Evolutionary conservation across 441 rosid species (phyloP).

Genomic region (Iberis amara): DNA sequence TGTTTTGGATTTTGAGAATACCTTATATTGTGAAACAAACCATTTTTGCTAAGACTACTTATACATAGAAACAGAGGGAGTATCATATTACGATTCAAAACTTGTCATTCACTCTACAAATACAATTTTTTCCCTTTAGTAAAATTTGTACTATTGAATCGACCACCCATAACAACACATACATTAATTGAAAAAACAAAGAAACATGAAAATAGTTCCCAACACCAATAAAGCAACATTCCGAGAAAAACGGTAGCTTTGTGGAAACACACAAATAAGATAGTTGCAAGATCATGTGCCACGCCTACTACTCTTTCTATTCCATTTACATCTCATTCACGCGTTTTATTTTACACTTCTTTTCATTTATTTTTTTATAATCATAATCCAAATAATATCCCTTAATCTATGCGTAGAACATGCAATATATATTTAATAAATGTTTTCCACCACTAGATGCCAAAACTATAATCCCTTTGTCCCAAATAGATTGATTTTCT

Average conservation of each 20-base stretch:
- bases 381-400: slow-evolving; percentile 26
- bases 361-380: neutral
- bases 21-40: too few relatives aligned
- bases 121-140: too few relatives aligned
- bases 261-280: slow-evolving; percentile 31
- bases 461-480: too few relatives aligned
- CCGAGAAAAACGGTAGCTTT: slow-evolving; percentile 31
- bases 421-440: slow-evolving; percentile 14
- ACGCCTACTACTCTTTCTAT: slow-evolving; percentile 28
- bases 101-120: too few relatives aligned
- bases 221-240: slow-evolving; percentile 28
- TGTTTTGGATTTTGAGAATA: too few relatives aligned
- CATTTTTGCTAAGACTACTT: too few relatives aligned
- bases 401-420: slow-evolving; percentile 32
- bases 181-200: neutral
- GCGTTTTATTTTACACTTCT: slow-evolving; percentile 21
- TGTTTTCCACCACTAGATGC: slow-evolving; percentile 26
- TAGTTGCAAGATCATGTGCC: slow-evolving; percentile 35
- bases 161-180: too few relatives aligned
- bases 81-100: too few relatives aligned
- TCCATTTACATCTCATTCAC: slow-evolving; percentile 30
- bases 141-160: too few relatives aligned
- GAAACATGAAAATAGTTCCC: slow-evolving; percentile 23
- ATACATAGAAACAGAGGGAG: too few relatives aligned
- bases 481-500: too few relatives aligned